These are phyloP conservation scores for Ilex paraguariensis DNA, from an alignment of 305 asterid genomes.

Conservation along the genomic window DNA sequence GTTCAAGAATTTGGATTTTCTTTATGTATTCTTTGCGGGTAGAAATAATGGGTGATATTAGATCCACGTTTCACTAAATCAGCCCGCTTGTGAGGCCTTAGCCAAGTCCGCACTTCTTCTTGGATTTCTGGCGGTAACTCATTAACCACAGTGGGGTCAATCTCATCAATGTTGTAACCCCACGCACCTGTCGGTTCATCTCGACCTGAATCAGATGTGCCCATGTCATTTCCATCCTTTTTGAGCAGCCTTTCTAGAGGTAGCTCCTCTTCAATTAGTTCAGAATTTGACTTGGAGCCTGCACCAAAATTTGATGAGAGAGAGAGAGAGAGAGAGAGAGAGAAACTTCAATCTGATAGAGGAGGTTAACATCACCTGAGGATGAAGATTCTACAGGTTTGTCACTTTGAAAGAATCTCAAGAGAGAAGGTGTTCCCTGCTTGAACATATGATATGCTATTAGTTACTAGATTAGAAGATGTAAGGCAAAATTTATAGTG, in stretches of 20 bases:
- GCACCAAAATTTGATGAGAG: conserved; percentile 6
- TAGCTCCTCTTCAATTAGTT: conserved; percentile 19
- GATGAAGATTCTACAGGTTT: conserved; percentile 11
- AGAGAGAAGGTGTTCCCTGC: conserved; percentile 64
- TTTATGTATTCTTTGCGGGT: conserved; percentile 28
- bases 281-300: conserved; percentile 15
- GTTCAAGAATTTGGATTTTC: too few species aligned
- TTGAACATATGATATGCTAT: conserved; percentile 16
- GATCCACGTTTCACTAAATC: conserved; percentile 44
- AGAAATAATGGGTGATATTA: conserved; percentile 64
- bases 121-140: conserved; percentile 78
- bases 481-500: conserved; percentile 5
- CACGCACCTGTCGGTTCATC: conserved; percentile 33
- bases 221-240: conserved; percentile 15
- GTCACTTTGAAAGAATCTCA: conserved; percentile 42
- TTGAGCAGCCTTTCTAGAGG: conserved; percentile 27
- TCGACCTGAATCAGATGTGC: conserved; percentile 23
- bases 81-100: conserved; percentile 66
- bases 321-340: neutral
- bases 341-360: neutral
- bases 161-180: conserved; percentile 67
- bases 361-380: conserved; percentile 9
- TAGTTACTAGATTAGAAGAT: conserved; percentile 1
- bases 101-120: conserved; percentile 68
- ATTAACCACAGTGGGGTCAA: conserved; percentile 59